Percentiles rank a stretch among this genome's conserved stretches.
Evolutionary conservation across 148 eudicot genomes (phyloP).

Genomic region (Rhododendron griersonianum): DNA sequence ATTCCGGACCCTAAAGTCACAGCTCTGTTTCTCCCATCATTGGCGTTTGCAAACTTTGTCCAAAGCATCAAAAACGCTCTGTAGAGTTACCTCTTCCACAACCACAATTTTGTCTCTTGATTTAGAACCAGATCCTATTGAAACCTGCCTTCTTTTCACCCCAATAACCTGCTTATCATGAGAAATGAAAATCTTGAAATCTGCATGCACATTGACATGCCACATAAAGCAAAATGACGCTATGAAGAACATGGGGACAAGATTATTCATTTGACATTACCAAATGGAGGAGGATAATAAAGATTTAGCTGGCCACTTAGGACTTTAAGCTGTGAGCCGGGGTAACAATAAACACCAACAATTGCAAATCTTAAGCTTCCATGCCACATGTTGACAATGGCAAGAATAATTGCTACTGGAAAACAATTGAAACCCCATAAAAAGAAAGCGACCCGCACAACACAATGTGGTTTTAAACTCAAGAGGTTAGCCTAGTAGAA

Average conservation of each 20-base stretch:
- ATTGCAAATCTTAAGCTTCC: background rate
- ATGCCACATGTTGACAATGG: background rate
- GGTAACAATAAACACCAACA: background rate
- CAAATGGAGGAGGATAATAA: background rate
- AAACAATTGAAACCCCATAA: background rate
- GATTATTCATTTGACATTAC: background rate
- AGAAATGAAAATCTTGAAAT: background rate
- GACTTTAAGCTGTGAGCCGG: background rate
- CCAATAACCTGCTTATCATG: conserved; percentile 59
- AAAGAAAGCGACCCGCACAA: background rate
- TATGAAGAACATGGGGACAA: background rate
- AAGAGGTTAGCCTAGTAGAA: background rate
- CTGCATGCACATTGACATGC: background rate
- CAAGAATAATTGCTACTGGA: background rate
- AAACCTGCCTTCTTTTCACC: conserved; percentile 83
- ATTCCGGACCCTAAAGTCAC: background rate
- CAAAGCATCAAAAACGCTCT: conserved; percentile 65
- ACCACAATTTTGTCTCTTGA: conserved; percentile 90
- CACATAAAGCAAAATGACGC: background rate
- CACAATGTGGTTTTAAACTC: background rate
- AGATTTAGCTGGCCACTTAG: conserved; percentile 1
- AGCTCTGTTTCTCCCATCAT: conserved; percentile 6
- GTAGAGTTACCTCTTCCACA: conserved; percentile 63
- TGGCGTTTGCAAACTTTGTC: conserved; percentile 45
- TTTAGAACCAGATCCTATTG: conserved; percentile 80